These are phyloP conservation scores for Nakazawaea populi DNA, from an alignment of 805 yeast species.

Conservation along the genomic window DNA sequence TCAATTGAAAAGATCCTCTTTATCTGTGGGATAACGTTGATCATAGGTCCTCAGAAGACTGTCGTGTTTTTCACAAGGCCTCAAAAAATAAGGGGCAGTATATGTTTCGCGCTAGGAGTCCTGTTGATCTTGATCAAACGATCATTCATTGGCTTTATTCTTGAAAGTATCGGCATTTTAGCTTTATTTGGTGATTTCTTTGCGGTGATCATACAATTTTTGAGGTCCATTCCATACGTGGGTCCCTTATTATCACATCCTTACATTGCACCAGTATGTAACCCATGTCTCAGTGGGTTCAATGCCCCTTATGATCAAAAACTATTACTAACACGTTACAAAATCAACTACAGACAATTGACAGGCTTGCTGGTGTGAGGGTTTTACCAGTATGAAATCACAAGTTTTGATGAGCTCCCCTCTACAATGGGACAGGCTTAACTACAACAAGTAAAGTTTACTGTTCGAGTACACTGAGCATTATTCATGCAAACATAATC, in stretches of 20 bases:
- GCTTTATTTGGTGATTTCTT: constrained; percentile 89
- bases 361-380: constrained; percentile 59
- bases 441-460: too few species aligned
- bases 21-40: constrained; percentile 73
- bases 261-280: constrained; percentile 63
- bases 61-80: constrained; percentile 81
- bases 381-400: constrained; percentile 53
- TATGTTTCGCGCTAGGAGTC: constrained; percentile 75
- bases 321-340: background rate
- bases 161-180: constrained; percentile 86
- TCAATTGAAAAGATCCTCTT: constrained; percentile 40
- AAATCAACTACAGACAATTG: constrained; percentile 28
- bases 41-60: constrained; percentile 86
- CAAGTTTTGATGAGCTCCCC: too few species aligned
- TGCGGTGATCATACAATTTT: constrained; percentile 79
- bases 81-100: constrained; percentile 77
- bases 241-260: constrained; percentile 86
- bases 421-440: too few species aligned
- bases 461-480: too few species aligned
- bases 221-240: constrained; percentile 80
- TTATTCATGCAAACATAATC: too few species aligned
- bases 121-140: constrained; percentile 65
- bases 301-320: too few species aligned
- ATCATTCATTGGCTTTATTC: constrained; percentile 77
- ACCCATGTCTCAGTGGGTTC: background rate